Conservation (phyloP, 805 yeast genomes). For the Martiniozyma abietophila region DNA sequence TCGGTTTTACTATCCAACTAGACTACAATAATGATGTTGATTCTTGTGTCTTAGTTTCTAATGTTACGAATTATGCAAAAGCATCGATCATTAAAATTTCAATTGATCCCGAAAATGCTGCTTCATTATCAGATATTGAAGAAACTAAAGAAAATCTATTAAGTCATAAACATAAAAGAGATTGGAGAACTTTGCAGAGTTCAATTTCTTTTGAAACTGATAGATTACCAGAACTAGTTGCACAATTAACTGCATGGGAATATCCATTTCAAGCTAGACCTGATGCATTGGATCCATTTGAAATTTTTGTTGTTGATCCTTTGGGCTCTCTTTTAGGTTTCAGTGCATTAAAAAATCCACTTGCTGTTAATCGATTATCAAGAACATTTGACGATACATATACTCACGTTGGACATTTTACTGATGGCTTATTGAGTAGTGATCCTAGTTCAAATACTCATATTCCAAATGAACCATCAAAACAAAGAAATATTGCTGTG, state of each 20-base stretch:
- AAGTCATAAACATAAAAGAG: slow-evolving; percentile 25
- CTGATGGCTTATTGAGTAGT: slow-evolving; percentile 3
- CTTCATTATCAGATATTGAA: slow-evolving; percentile 18
- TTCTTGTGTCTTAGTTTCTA: slow-evolving; percentile 26
- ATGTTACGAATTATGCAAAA: slow-evolving; percentile 19
- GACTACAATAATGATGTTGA: slow-evolving; percentile 13
- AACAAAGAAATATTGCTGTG: slow-evolving; percentile 48
- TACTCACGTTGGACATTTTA: slow-evolving; percentile 3
- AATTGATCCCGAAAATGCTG: slow-evolving; percentile 21
- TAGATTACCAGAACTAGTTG: slow-evolving; percentile 31
- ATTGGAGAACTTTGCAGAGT: slow-evolving; percentile 43
- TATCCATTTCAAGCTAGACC: slow-evolving; percentile 54
- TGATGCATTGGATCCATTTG: slow-evolving; percentile 63
- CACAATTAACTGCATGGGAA: slow-evolving; percentile 24
- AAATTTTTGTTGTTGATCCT: slow-evolving; percentile 74
- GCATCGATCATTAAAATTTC: slow-evolving; percentile 18
- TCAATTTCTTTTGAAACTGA: slow-evolving; percentile 37
- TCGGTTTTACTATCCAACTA: slow-evolving; percentile 26
- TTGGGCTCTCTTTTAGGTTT: slow-evolving; percentile 77
- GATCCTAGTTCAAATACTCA: slow-evolving; percentile 2
- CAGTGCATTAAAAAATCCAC: slow-evolving; percentile 50
- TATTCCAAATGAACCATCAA: background rate
- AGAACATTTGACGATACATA: slow-evolving; percentile 9
- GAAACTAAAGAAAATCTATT: slow-evolving; percentile 22
- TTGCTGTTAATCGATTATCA: slow-evolving; percentile 24